A percentile compares a stretch with the other conserved stretches of the same genome.
These are phyloP conservation scores for Entonaema liquescens DNA, from an alignment of 495 filamentous ascomycete species.

Conservation along the genomic window DNA sequence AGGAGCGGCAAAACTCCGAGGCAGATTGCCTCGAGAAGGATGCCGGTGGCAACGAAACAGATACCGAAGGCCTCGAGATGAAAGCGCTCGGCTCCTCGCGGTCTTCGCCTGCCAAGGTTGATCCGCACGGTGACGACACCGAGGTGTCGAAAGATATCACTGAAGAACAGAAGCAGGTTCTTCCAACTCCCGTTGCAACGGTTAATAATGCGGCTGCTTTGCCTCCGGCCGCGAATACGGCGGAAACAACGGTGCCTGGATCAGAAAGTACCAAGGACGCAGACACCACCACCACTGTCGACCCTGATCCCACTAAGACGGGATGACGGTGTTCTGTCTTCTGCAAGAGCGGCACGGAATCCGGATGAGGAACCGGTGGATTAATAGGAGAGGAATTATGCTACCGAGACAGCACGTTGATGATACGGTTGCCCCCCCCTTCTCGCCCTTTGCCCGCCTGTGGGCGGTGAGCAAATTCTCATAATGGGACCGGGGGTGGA, in stretches of 20 bases:
- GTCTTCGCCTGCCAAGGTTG: constrained; percentile 17
- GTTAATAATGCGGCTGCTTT: constrained; percentile 37
- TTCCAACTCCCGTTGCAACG: constrained; percentile 38
- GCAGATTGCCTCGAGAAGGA: constrained; percentile 44
- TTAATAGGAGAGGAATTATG: constrained; percentile 23
- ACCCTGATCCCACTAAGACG: constrained; percentile 1
- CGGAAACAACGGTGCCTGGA: constrained; percentile 35
- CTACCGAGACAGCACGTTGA: constrained; percentile 8
- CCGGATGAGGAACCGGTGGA: constrained; percentile 42
- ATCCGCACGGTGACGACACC: constrained; percentile 31
- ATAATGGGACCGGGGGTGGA: constrained; percentile 32
- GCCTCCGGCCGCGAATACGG: constrained; percentile 41
- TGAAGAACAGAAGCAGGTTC: constrained; percentile 29
- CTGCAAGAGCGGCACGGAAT: constrained; percentile 41
- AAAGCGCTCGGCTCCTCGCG: constrained; percentile 29
- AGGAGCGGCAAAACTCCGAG: constrained; percentile 51
- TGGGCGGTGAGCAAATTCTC: constrained; percentile 34
- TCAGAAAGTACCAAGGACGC: constrained; percentile 28
- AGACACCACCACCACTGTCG: constrained; percentile 21
- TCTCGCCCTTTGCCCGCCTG: constrained; percentile 23
- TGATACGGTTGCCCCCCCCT: constrained; percentile 17
- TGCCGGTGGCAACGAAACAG: constrained; percentile 34
- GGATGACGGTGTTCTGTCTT: constrained; percentile 18
- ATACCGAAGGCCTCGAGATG: constrained; percentile 45
- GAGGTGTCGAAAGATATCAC: constrained; percentile 12